Base-by-base conservation (phyloP, 2,329 filamentous ascomycete species). In the Alternaria brassicicola region DNA sequence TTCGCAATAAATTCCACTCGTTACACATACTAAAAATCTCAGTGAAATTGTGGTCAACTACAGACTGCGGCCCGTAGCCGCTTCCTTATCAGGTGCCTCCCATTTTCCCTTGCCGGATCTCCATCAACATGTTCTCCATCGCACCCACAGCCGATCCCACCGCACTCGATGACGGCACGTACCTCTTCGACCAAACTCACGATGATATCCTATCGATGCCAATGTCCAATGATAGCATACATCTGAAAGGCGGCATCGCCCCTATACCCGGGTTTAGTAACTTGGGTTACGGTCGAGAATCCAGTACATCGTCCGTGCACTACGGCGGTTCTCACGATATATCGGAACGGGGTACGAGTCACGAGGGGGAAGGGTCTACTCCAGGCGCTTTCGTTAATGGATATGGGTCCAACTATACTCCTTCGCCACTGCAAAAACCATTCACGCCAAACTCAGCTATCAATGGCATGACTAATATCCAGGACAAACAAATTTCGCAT, bases 301-400 rank as follows among this genome's bases (percentile, higher is more conserved):
- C 77, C 26, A 71, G 69, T 55, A 64, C 73, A 58, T 78, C 77
- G 58, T 78, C 77, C 63, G 70, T 76, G 65, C 76, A 78, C 60
- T 74, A 74, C 52, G 72, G 72, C 57, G 75, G 78, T 56, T 62
- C 63, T 45, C 72, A 72, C 54, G 75, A 77, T 61, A 66, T 67
- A 64, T 78, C 75, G 25, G 77, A 78, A 54, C 55, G 62, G 38
- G 71, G 63, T 59, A 72, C 63, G 56, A 70, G 70, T 64, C 70
- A 76, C 61, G 74, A 77, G 31, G 65, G 63, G 47, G 73, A 75
- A 55, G 69, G 58, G 26, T 73, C 72, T 51, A 68, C 65, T 23
- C 69, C 73, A 49, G 71, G 69, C 50, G 68, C 66, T 48, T 69
- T 71, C 56, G 55, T 65, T 46, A 69, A 69, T 63, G 66, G 69